Evolutionary conservation across 805 yeast species (phyloP).

Genomic region (Priceomyces medius): DNA sequence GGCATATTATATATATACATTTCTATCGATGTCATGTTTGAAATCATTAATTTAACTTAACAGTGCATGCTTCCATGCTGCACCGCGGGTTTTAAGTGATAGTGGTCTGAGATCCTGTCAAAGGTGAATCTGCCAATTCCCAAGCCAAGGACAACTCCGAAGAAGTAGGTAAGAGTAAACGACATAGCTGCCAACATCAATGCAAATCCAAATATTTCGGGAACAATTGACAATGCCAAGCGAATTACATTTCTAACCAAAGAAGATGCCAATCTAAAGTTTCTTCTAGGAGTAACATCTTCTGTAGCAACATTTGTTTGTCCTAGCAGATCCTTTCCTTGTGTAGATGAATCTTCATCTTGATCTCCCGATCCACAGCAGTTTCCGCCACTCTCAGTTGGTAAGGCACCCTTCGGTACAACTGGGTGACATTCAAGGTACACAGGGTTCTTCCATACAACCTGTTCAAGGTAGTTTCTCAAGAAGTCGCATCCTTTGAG

Average conservation of each 20-base stretch:
- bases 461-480: constrained; percentile 64
- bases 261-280: constrained; percentile 16
- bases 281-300: constrained; percentile 2
- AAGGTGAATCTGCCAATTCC: constrained; percentile 70
- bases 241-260: constrained; percentile 55
- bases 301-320: background rate
- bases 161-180: constrained; percentile 63
- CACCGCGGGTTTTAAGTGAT: constrained; percentile 17
- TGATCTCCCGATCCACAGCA: constrained; percentile 6
- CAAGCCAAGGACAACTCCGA: constrained; percentile 69
- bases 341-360: background rate
- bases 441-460: constrained; percentile 52
- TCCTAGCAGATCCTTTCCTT: background rate
- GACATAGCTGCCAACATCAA: constrained; percentile 81
- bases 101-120: constrained; percentile 51
- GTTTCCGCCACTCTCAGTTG: background rate
- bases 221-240: constrained; percentile 52
- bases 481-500: constrained; percentile 60
- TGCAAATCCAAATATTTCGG: constrained; percentile 67
- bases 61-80: constrained; percentile 8
- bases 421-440: constrained; percentile 19
- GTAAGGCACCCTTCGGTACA: background rate
- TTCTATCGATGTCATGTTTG: background rate
- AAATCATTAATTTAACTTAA: background rate
- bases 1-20: background rate